Evolutionary conservation across 768 basidiomycete genomes (phyloP), one percentile per base, ranked within the genome.

Genomic region (Pulveroboletus sp.): DNA sequence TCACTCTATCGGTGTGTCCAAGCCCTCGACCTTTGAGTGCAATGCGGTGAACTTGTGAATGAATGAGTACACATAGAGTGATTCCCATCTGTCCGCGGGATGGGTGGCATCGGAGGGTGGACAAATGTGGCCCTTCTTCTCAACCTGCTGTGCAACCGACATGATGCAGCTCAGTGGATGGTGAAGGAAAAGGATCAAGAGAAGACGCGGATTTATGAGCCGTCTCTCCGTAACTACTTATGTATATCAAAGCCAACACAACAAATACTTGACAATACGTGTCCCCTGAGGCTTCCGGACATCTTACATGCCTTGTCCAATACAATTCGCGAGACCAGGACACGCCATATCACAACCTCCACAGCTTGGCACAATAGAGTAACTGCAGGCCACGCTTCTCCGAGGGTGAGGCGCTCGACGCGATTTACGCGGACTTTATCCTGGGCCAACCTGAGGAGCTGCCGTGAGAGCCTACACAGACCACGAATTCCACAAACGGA

Each of bases 1-100:
- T 73, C 70, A 93, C 90, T 91, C 88, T 83, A 86, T 85, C 42
- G 86, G 80, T 57, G 82, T 78, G 62, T 90, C 82, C 51, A 92
- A 70, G 49, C 89, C 88, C 67, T 89, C 86, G 35, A 88, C 74
- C 70, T 88, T 89, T 51, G 75, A 74, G 57, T 79, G 81, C 59
- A 92, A 73, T 68, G 78, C 73, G 21, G 88, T 89, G 73, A 89
- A 93, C 69, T 80, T 88, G 73, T 79, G 82, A 56, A 93, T 83
- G 72, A 93, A 93, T 28, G 83, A 79, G 68, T 89, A 93, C 33
- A 93, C 80, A 69, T 90, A 92, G 57, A 89, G 70, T 6, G 85
- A 81, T 71, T 93, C 90, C 90, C 90, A 93, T 69, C 86, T 85
- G 71, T 86, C 85, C 47, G 75, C 74, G 27, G 90, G 90, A 73